phyloP scores from a whole-genome alignment of 352 stramenopile species.

The Phytophthora melonis region DNA sequence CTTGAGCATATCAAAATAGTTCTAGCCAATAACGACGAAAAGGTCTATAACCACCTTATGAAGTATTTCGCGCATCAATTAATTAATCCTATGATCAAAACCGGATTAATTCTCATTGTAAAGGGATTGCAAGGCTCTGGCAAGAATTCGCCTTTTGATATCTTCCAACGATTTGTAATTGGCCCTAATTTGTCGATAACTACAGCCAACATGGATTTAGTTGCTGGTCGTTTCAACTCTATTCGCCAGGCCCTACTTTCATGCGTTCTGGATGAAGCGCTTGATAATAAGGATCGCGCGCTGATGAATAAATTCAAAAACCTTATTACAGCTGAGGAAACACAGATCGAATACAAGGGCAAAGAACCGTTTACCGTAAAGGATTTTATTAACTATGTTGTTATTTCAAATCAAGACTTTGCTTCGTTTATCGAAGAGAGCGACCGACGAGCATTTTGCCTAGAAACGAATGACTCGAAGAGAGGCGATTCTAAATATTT shows the following conservation, averaged over 20 bases:
- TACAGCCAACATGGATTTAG: not conserved
- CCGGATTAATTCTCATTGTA: not conserved
- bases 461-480: not conserved
- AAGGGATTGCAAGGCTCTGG: not conserved
- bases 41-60: not conserved
- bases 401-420: not conserved
- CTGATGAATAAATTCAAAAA: not conserved
- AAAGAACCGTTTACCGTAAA: not conserved
- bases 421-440: not conserved
- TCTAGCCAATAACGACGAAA: not conserved
- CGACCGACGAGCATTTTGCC: not conserved
- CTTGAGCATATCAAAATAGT: no score
- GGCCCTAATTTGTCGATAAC: not conserved
- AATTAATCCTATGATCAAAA: not conserved
- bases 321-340: not conserved
- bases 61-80: not conserved
- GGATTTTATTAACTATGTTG: not conserved
- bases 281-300: not conserved
- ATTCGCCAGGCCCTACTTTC: not conserved
- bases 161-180: not conserved
- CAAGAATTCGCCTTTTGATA: not conserved
- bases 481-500: not conserved
- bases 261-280: not conserved
- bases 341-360: not conserved
- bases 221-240: not conserved